Evolutionary conservation across 164 flowering plant species (phyloP), one percentile per base, ranked within the genome.

Genomic region (Kingdonia uniflora): DNA sequence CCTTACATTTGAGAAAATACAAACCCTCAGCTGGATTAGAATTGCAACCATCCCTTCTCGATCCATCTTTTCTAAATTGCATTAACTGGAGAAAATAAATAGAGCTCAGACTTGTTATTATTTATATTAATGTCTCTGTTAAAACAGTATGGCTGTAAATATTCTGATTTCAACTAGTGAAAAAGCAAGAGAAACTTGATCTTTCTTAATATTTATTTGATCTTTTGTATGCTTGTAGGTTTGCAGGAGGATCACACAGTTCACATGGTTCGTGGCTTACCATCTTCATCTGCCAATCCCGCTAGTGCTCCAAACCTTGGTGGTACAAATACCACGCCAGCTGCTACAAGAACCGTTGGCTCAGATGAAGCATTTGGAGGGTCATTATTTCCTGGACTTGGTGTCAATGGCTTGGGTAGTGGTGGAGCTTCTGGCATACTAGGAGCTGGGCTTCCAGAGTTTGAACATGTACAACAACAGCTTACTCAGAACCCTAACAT

Each of bases 381-480:
- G 23, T 70, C 84, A 0, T 64, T 76, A 13, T 73, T 80, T 59
- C 87, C 89, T 53, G 89, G 95, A 33, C 76, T 77, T 65, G 82
- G 77, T 38, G 35, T 73, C 15, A 65, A 61, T 67, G 75, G 74
- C 11, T 49, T 68, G 23, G 78, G 80, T 57, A 82, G 92, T 22
- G 66, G 23, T 59, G 88, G 82, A 45, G 74, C 49, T 1, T 47
- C 77, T 60, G 78, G 80, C 35, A 64, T 77, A 52, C 75, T 85
- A 71, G 95, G 97, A 62, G 65, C 21, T 44, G 48, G 89, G 51
- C 71, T 89, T 63, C 95, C 95, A 1, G 90, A 86, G 53, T 68
- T 89, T 58, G 94, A 84, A 47, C 94, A 84, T 68, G 69, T 80
- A 51, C 95, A 88, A 63, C 91, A 85, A 61, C 95, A 83, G 51